phyloP scores from a whole-genome alignment of 805 yeast genomes.

The Nakazawaea holstii region DNA sequence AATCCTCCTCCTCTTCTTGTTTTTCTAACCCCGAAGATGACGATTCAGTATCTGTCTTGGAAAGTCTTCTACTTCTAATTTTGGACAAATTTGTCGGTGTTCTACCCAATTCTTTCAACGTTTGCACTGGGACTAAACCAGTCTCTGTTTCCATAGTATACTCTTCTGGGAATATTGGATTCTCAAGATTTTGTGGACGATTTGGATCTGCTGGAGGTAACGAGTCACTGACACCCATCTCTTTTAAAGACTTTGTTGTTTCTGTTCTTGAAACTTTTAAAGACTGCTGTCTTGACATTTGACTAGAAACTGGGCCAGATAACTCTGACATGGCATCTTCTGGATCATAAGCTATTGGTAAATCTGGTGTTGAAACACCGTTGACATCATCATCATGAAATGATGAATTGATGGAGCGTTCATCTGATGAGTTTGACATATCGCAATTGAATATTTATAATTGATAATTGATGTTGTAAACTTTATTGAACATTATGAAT shows the following conservation, averaged over 20 bases:
- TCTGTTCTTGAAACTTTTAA: slow-evolving; percentile 55
- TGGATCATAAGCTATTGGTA: slow-evolving; percentile 38
- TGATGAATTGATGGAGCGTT: slow-evolving; percentile 8
- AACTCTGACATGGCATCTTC: slow-evolving; percentile 41
- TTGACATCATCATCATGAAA: slow-evolving; percentile 4
- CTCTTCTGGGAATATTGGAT: slow-evolving; percentile 88
- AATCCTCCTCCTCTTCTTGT: slow-evolving; percentile 8
- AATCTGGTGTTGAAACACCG: not conserved
- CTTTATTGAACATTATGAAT: too few relatives aligned
- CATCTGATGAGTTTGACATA: not conserved
- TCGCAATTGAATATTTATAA: too few relatives aligned
- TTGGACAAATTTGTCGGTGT: slow-evolving; percentile 17
- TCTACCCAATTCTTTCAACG: slow-evolving; percentile 67
- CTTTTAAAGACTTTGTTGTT: slow-evolving; percentile 63
- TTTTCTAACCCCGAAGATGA: slow-evolving; percentile 6
- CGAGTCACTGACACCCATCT: slow-evolving; percentile 52
- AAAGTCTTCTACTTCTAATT: slow-evolving; percentile 13
- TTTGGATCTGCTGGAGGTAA: slow-evolving; percentile 52
- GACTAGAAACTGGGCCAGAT: slow-evolving; percentile 23
- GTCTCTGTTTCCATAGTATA: slow-evolving; percentile 84
- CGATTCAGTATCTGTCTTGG: slow-evolving; percentile 2
- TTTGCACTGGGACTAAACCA: slow-evolving; percentile 78
- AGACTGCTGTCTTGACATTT: slow-evolving; percentile 26
- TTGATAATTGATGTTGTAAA: too few relatives aligned
- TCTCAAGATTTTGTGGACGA: slow-evolving; percentile 46